Percentiles rank a stretch among this genome's conserved stretches.
These are phyloP conservation scores for Argentina anserina DNA, from an alignment of 306 rosid species.

Conservation along the genomic window DNA sequence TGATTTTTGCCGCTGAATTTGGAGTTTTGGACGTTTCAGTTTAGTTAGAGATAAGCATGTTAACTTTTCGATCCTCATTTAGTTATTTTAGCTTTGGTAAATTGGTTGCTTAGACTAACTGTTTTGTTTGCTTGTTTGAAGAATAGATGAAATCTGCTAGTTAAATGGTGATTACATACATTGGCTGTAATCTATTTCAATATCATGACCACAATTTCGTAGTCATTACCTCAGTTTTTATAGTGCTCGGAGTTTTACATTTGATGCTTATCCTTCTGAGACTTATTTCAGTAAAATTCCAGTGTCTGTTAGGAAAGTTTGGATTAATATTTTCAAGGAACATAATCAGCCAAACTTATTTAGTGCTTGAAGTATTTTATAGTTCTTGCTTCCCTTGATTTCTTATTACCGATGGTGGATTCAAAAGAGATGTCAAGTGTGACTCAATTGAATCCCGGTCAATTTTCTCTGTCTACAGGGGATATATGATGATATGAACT, in stretches of 20 bases:
- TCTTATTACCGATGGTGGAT: constrained; percentile 24
- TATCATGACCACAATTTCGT: too few species aligned
- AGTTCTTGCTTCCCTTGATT: not conserved
- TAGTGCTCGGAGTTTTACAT: not conserved
- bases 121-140: too few species aligned
- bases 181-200: too few species aligned
- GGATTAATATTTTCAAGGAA: not conserved
- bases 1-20: not conserved
- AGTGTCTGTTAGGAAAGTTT: not conserved
- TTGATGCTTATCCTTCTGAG: not conserved
- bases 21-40: too few species aligned
- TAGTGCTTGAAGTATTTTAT: not conserved
- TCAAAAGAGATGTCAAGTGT: constrained; percentile 19
- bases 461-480: constrained; percentile 59
- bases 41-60: too few species aligned
- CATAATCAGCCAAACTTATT: not conserved
- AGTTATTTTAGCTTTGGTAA: too few species aligned
- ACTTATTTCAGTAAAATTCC: not conserved
- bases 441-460: constrained; percentile 26
- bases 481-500: constrained; percentile 61
- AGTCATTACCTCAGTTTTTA: too few species aligned
- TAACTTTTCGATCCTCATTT: too few species aligned
- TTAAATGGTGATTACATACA: too few species aligned
- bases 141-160: too few species aligned
- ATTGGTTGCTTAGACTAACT: too few species aligned